Base-by-base conservation (phyloP, 2,329 filamentous ascomycete genomes). In the Aureobasidium sp. region DNA sequence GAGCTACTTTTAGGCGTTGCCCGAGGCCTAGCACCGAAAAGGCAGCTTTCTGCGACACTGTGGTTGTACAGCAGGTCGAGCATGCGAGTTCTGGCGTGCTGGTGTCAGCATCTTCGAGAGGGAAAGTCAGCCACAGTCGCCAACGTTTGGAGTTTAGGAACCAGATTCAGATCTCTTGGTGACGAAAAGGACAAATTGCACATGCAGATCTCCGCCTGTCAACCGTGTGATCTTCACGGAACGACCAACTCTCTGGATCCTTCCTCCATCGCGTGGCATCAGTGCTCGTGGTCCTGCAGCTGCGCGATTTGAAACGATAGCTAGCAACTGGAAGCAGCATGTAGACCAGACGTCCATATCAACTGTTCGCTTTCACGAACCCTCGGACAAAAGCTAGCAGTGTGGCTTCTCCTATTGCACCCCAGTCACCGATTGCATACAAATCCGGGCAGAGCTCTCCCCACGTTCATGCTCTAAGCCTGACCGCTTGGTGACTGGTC, bases 141-240 rank as follows among this genome's bases (percentile, higher is more conserved):
- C 17, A 57, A 45, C 27, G 53, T 19, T 37, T 48, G 19, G 7
- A 29, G 40, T 59, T 29, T 29, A 59, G 19, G 17, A 47, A 17
- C 44, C 42, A 59, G 31, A 59, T 48, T 48, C 40, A 47, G 44
- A 44, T 59, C 44, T 35, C 19, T 24, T 17, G 9, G n/a, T 48
- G 54, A 47, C 42, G 54, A 39, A 50, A 60, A 33, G 33, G 37
- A 50, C 45, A 60, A 60, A 50, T 60, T 60, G 45, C 57, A 50
- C 7, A 60, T 50, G 57, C 45, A 60, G 57, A 60, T 60, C 57
- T 60, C 57, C 57, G 44, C 44, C 57, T 49, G 44, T 60, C 45
- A 50, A 60, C 35, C 45, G 57, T 50, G 40, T 50, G 57, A 60
- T 60, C 57, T 60, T 42, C 57, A 60, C 45, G 57, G 45, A 27